Evolutionary conservation across 805 yeast species (phyloP), one percentile per base, ranked within the genome.

Genomic region (Candida germanica): DNA sequence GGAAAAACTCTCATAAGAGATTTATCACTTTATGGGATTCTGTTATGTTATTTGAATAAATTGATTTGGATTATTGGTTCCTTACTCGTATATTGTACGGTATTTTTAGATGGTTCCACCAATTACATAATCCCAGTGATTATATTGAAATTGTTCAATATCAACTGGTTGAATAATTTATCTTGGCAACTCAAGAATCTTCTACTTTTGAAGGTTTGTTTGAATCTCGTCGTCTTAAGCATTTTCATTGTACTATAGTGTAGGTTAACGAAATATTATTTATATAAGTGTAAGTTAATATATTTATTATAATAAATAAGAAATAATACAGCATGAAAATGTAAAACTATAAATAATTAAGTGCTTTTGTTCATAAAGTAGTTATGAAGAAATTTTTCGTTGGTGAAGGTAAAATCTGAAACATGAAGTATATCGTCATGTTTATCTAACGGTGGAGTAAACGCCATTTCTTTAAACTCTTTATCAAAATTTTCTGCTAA

Each of bases 401-500:
- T 64, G 2, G 66, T 67, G 44, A 55, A 67, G 1, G 70, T 59
- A 39, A 67, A 67, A 4, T 68, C 72, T 27, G 63, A 58, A 16
- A 67, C 61, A 42, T 66, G 64, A 31, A 67, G 50, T 15, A 67
- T 51, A 35, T 67, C 73, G 21, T 44, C 41, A 26, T 27, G 47
- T 17, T 50, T 52, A 14, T 34, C 43, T 37, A 37, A 37, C 31
- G 58, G 61, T 14, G 69, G 69, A 3, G 65, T 59, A 40, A 64
- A 53, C 2, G 56, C 43, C 70, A 68, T 64, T 9, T 50, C 57
- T 3, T 73, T 68, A 42, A 67, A 68, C 45, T 68, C 69, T 26
- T 50, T 51, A 37, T 67, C 68, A 37, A 68, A 68, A 46, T 68
- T 68, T 38, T 68, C 73, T 3, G 73, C 73, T 43, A 68, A 54